Base-by-base conservation (phyloP, 768 basidiomycete genomes). In the Rhizopogon sp. region DNA sequence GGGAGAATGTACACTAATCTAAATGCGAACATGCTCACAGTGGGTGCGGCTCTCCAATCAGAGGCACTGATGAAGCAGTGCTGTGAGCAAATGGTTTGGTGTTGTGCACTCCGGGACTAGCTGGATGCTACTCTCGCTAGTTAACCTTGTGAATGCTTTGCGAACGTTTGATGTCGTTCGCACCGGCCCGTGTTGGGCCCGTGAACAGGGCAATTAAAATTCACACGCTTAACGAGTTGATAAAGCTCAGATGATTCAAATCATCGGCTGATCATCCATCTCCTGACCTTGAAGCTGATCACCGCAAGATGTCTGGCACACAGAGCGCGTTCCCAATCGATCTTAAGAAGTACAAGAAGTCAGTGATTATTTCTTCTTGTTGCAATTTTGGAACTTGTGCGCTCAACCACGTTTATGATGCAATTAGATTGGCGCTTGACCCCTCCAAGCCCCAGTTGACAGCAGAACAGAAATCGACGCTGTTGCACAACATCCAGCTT, bases 271-370 rank as follows among this genome's bases (percentile, higher is more conserved):
- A 14, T 25, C 20, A 31, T 37, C 53, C 5, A 28, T 50, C 43
- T 9, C 54, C 39, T n/a, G 50, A 41, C 44, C 39, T 54, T 14
- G 35, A 9, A 45, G 10, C 33, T 42, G 22, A 39, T 50, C 53
- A 16, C 41, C 35, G 33, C 64, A 58, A 71, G 64, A 78, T 77
- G 74, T 50, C 72, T 31, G 73, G 67, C 62, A 69, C 74, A 59
- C 64, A 74, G 54, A 71, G 67, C 50, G 64, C 69, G 53, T 91
- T 91, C 75, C 89, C 90, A 53, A 82, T 93, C 65, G 88, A 91
- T 71, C 84, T 93, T 68, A 79, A 74, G 56, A 74, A 83, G 61
- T 89, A 84, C 75, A 85, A 88, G 71, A 85, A 85, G 88, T 89
- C 64, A 28, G 70, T 62, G 50, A 6, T 13, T 2, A 7, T 13